A percentile compares a stretch with the other conserved stretches of the same genome.
These are phyloP conservation scores for Dillenia turbinata DNA, from an alignment of 164 flowering plant species.

Conservation along the genomic window DNA sequence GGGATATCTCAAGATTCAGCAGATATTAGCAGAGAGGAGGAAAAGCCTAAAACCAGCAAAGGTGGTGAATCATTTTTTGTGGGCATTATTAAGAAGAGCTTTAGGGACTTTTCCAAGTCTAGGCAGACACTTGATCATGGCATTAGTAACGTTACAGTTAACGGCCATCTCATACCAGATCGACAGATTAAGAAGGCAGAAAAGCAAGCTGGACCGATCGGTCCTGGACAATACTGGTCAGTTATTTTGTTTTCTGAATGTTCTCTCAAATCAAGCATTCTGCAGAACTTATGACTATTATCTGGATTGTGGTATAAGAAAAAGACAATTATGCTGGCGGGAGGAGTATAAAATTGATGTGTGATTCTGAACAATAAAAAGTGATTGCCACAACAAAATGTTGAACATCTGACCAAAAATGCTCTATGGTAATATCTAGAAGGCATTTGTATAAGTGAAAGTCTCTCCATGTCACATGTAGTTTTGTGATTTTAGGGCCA, in stretches of 20 bases:
- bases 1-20: constrained; percentile 32
- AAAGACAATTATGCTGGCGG: too few species aligned
- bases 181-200: constrained; percentile 59
- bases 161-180: constrained; percentile 51
- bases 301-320: not conserved
- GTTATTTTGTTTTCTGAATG: constrained; percentile 2
- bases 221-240: constrained; percentile 76
- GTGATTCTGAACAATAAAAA: too few species aligned
- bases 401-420: too few species aligned
- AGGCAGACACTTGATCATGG: constrained; percentile 32
- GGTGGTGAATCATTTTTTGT: constrained; percentile 41
- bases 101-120: constrained; percentile 37
- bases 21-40: constrained; percentile 27
- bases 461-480: too few species aligned
- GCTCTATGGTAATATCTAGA: too few species aligned
- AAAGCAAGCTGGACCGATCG: constrained; percentile 65
- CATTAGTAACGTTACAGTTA: constrained; percentile 37
- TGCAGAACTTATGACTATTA: not conserved
- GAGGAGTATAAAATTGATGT: too few species aligned
- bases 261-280: not conserved
- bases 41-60: constrained; percentile 23
- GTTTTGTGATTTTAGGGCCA: too few species aligned
- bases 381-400: too few species aligned
- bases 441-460: too few species aligned
- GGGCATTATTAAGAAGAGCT: constrained; percentile 42